Evolutionary conservation across 306 rosid species (phyloP).

Genomic region (Dryas drummondii): DNA sequence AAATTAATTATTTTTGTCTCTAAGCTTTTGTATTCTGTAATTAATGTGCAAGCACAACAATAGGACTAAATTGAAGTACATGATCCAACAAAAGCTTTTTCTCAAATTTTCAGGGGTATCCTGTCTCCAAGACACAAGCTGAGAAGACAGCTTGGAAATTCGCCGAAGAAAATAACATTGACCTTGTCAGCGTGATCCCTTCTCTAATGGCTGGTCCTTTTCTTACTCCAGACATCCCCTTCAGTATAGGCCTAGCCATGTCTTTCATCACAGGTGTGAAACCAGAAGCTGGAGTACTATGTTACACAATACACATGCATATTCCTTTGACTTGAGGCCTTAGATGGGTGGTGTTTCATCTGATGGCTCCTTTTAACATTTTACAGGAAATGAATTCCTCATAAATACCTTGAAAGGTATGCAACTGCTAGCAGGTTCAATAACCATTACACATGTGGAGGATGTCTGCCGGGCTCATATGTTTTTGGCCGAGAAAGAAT

Average conservation of each 20-base stretch:
- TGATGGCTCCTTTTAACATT: not conserved
- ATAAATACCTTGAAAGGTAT: constrained; percentile 60
- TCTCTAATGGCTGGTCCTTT: constrained; percentile 60
- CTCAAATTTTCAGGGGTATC: constrained; percentile 63
- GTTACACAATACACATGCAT: not conserved
- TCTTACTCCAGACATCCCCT: constrained; percentile 64
- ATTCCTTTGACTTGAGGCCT: not conserved
- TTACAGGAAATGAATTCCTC: constrained; percentile 63
- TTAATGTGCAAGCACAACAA: not conserved
- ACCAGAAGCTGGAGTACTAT: not conserved
- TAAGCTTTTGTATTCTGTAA: not conserved
- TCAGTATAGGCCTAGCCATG: constrained; percentile 51
- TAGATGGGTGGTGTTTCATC: not conserved
- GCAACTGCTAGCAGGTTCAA: constrained; percentile 69
- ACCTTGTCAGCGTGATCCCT: constrained; percentile 77
- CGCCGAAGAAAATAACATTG: constrained; percentile 63
- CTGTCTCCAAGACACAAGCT: constrained; percentile 64
- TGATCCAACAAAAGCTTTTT: not conserved
- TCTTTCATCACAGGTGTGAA: constrained; percentile 58
- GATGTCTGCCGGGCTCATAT: constrained; percentile 74
- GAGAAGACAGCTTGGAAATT: constrained; percentile 81
- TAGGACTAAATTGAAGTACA: not conserved
- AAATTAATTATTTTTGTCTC: not conserved
- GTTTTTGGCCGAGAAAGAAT: constrained; percentile 74
- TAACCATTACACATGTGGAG: constrained; percentile 68